Percentiles rank a stretch among this genome's conserved stretches.
These are phyloP conservation scores for Lipomyces yamadae DNA, from an alignment of 805 yeast species.

Conservation along the genomic window DNA sequence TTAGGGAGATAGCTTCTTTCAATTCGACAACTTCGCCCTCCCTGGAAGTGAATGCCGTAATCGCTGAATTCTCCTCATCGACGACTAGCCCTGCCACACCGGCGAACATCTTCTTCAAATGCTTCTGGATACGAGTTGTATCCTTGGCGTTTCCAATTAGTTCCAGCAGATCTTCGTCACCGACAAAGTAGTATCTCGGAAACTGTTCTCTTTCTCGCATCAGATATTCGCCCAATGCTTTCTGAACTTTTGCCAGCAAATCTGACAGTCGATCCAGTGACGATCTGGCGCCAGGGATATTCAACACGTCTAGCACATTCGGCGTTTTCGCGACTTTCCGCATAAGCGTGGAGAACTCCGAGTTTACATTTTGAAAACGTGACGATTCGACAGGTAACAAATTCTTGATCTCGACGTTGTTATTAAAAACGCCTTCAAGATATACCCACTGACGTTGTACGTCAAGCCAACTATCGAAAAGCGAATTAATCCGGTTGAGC, in stretches of 20 bases:
- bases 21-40: slow-evolving; percentile 66
- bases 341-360: slow-evolving; percentile 62
- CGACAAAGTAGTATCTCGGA: slow-evolving; percentile 84
- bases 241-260: slow-evolving; percentile 61
- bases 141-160: slow-evolving; percentile 70
- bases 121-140: slow-evolving; percentile 56
- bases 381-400: slow-evolving; percentile 72
- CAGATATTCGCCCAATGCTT: slow-evolving; percentile 73
- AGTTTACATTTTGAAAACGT: slow-evolving; percentile 64
- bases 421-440: slow-evolving; percentile 72
- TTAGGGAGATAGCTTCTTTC: slow-evolving; percentile 51
- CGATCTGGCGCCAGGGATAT: slow-evolving; percentile 54
- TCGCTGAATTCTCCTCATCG: slow-evolving; percentile 46
- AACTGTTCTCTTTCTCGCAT: slow-evolving; percentile 78
- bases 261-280: slow-evolving; percentile 59
- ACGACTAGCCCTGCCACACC: slow-evolving; percentile 58
- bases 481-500: slow-evolving; percentile 55
- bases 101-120: slow-evolving; percentile 71
- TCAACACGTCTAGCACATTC: slow-evolving; percentile 58
- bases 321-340: slow-evolving; percentile 56
- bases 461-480: slow-evolving; percentile 77
- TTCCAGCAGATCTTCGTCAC: slow-evolving; percentile 87
- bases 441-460: slow-evolving; percentile 90
- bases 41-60: slow-evolving; percentile 60
- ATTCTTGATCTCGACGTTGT: slow-evolving; percentile 61